Base-by-base conservation (phyloP, 2,329 filamentous ascomycete species). In the Cladosporium cucumerinum region DNA sequence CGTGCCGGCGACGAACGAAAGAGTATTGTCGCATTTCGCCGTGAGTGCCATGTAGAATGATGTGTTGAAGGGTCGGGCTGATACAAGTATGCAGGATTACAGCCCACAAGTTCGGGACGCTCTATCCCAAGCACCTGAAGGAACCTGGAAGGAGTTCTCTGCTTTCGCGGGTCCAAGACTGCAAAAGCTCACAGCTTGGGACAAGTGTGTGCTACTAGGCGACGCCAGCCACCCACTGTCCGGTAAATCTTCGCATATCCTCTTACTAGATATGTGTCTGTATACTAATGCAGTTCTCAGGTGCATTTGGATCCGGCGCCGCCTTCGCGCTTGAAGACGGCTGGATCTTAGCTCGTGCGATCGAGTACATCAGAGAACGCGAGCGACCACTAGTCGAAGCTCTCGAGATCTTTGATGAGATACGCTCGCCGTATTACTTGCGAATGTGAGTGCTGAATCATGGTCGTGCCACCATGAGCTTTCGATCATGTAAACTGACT, bases 171-270 rank as follows among this genome's bases (percentile, higher is more conserved):
- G 82, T 0, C 81, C 81, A 1, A 77, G 80, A 39, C 68, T 83
- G 21, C 67, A 75, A 8, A 72, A 72, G 2, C 71, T 83, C 3
- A 78, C 72, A 1, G 78, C 73, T 2, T 82, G 79, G 75, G 72
- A 78, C 49, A 79, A 79, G 60, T 69, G 85, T 2, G 84, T 81
- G 6, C 76, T 86, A 4, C 78, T 86, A 0, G 84, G 84, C 10
- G 84, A 86, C 67, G 80, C 83, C 0, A 85, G 82, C 1, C 84
- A 86, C 70, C 82, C 68, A n/a, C 63, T 69, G 5, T 68, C 66
- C 18, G 68, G 58, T 61, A 30, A 39, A 28, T 52, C 21, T 32
- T 32, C 4, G 39, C n/a, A 12, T 21, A 2, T 21, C 4, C 11
- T 21, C n/a, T 18, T 28, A 16, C 23, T n/a, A 26, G 1, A 26